Percentiles rank a stretch among this genome's conserved stretches.
Evolutionary conservation across 2,329 filamentous ascomycete species (phyloP).

Genomic region (Aspergillus viridinutans): DNA sequence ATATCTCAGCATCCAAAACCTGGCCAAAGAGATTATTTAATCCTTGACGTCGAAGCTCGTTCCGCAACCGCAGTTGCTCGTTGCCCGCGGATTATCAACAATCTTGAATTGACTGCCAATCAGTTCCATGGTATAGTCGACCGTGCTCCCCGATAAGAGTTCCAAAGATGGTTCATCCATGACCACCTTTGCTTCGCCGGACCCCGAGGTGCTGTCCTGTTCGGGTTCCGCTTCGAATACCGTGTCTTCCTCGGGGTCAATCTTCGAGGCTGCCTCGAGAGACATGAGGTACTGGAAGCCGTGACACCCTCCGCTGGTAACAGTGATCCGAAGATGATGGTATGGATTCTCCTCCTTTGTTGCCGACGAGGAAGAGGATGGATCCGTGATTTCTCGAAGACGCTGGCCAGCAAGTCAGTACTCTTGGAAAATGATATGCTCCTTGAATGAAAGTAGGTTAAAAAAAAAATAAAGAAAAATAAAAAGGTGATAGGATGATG

Average conservation of each 20-base stretch:
- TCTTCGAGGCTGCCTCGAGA: constrained; percentile 56
- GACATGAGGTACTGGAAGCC: constrained; percentile 98
- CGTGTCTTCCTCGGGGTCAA: constrained; percentile 74
- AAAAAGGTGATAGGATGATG: not conserved
- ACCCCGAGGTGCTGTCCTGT: constrained; percentile 33
- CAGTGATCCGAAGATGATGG: constrained; percentile 82
- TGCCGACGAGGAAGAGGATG: constrained; percentile 37
- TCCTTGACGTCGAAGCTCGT: constrained; percentile 93
- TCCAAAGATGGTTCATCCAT: constrained; percentile 85
- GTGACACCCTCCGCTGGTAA: constrained; percentile 92
- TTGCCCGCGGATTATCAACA: constrained; percentile 84
- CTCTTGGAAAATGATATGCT: constrained; percentile 1
- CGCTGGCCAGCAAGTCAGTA: constrained; percentile 43
- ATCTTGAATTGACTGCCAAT: constrained; percentile 96
- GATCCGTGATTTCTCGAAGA: constrained; percentile 67
- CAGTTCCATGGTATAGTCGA: constrained; percentile 94
- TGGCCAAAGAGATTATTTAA: constrained; percentile 24
- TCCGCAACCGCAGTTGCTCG: constrained; percentile 93
- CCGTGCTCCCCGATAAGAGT: constrained; percentile 84
- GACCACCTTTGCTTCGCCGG: constrained; percentile 69
- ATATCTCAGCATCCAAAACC: constrained; percentile 5
- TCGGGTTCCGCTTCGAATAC: constrained; percentile 66
- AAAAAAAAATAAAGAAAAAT: not conserved
- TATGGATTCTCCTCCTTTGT: constrained; percentile 59
- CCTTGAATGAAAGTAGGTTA: not conserved